Evolutionary conservation across 139 green algal genomes (phyloP).

Genomic region (Chlorella sp.): DNA sequence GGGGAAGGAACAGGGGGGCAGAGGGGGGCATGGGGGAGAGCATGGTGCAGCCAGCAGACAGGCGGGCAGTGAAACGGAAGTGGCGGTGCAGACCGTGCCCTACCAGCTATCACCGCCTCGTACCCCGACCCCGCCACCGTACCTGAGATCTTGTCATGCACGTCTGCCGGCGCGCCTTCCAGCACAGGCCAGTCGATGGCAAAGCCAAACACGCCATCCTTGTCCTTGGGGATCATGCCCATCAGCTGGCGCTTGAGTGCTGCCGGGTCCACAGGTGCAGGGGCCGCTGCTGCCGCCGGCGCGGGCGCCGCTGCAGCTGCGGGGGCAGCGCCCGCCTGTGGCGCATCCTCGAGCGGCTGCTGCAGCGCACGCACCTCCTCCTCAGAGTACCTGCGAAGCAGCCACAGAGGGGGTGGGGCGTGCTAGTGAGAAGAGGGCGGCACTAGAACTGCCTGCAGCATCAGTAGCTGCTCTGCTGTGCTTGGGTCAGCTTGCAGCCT

Average conservation of each 20-base stretch:
- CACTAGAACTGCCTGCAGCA: no score
- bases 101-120: no score
- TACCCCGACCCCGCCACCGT: background rate
- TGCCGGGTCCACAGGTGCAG: slow-evolving; percentile 6
- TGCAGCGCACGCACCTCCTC: slow-evolving; percentile 70
- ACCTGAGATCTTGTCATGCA: slow-evolving; percentile 55
- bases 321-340: slow-evolving; percentile 2
- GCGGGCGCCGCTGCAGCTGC: background rate
- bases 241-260: slow-evolving; percentile 69
- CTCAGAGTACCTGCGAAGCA: slow-evolving; percentile 83
- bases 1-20: no score
- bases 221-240: slow-evolving; percentile 79
- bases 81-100: no score
- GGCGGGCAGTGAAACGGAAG: no score
- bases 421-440: no score
- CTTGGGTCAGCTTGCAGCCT: no score
- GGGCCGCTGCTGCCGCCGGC: background rate
- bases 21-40: no score
- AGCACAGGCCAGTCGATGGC: slow-evolving; percentile 83
- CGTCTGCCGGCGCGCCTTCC: slow-evolving; percentile 47
- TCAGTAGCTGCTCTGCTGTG: background rate
- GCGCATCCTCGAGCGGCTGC: slow-evolving; percentile 4
- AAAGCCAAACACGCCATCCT: slow-evolving; percentile 76
- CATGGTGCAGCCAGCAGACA: no score
- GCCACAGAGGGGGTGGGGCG: slow-evolving; percentile 33